These are phyloP conservation scores for Microstroma glucosiphilum DNA, from an alignment of 1,284 basidiomycete genomes.

Conservation along the genomic window DNA sequence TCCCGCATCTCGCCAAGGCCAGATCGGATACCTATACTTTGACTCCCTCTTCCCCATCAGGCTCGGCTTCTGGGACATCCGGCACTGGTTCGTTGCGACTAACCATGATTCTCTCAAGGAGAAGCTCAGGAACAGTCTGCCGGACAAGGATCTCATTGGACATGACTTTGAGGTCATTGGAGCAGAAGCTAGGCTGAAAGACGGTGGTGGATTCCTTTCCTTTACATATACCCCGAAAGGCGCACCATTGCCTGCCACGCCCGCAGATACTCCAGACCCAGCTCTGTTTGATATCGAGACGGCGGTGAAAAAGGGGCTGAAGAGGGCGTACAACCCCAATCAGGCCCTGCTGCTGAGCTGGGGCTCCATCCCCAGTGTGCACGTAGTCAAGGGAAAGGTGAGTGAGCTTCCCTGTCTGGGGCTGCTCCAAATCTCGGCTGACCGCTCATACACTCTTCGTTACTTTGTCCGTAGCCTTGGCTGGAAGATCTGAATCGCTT, in stretches of 20 bases:
- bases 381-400: conserved; percentile 33
- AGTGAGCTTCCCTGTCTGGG: too few relatives aligned
- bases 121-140: conserved; percentile 28
- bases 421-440: too few relatives aligned
- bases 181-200: conserved; percentile 32
- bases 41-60: conserved; percentile 43
- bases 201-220: conserved; percentile 32
- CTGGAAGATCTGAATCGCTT: conserved; percentile 42
- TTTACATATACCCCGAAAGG: conserved; percentile 13
- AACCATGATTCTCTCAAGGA: conserved; percentile 26
- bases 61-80: conserved; percentile 36
- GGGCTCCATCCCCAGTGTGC: conserved; percentile 26
- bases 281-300: conserved; percentile 33
- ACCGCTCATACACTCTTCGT: too few relatives aligned
- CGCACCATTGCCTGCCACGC: conserved; percentile 27
- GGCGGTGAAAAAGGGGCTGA: conserved; percentile 25
- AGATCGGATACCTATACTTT: conserved; percentile 33
- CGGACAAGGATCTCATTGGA: conserved; percentile 26
- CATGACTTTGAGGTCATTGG: conserved; percentile 41
- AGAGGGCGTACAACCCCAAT: conserved; percentile 24
- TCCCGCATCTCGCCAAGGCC: not conserved
- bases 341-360: conserved; percentile 22
- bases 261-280: conserved; percentile 22
- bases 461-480: conserved; percentile 18
- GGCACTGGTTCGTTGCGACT: conserved; percentile 27